Evolutionary conservation across 441 rosid species (phyloP), one percentile per base, ranked within the genome.

Genomic region (Euphorbia celastroides): DNA sequence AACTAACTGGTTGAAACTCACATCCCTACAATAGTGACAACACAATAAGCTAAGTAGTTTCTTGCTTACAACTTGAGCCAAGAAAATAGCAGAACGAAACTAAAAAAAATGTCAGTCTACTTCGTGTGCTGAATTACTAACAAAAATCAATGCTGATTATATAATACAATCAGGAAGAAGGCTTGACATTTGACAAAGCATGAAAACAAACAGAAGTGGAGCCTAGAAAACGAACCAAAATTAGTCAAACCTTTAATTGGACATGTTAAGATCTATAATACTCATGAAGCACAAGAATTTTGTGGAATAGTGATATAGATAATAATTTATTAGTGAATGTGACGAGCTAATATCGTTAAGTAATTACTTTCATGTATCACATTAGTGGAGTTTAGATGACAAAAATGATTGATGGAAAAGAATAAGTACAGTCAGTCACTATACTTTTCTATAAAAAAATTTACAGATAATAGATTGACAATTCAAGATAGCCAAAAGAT

Each of bases 1-100:
- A 60, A 70, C 72, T 54, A 92, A 66, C 75, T 80, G 82, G 78
- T 92, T 92, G 78, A 84, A 89, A 81, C 96, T 89, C 76, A 89
- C 78, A 82, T 89, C 98, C 86, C 98, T 92, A 73, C 70, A 78
- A 71, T 60, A 46, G 57, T 54, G 27, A 72, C 14, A 32, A 66
- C 14, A 62, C 42, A 46, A 64, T 62, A 56, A 71, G 23, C 31
- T 38, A 27, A 31, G 44, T 52, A 52, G 30, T 52, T 50, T 51
- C 16, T 26, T 51, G 34, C 23, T 17, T 20, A 60, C 32, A 20
- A 7, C 60, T 68, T 50, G 60, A 60, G 30, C 36, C 19, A 11
- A 10, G 38, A 38, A 48, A 32, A 41, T 34, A 51, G 46, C 26
- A 64, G 34, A 34, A 7, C 30, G 28, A 44, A 68, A 72, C 14